These are phyloP conservation scores for Colletotrichum cuscutae DNA, from an alignment of 2,329 filamentous ascomycete species.

Conservation along the genomic window DNA sequence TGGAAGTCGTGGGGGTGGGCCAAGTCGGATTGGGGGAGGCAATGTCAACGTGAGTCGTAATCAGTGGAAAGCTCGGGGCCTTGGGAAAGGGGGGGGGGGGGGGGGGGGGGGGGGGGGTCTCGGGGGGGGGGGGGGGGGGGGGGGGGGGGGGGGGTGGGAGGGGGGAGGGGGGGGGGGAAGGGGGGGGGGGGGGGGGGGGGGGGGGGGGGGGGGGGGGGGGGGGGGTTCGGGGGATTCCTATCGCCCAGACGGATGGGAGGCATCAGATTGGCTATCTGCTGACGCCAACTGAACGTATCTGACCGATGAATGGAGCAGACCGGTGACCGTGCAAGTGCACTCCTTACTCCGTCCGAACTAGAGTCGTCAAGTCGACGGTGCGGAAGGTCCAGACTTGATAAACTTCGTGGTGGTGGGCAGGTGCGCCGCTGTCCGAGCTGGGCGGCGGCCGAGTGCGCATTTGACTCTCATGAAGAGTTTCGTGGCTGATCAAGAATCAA, in stretches of 20 bases:
- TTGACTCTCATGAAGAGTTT: background rate
- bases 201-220: too few species aligned
- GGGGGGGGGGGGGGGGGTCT: too few species aligned
- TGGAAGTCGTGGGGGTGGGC: background rate
- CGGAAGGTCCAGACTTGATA: background rate
- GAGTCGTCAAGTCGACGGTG: background rate
- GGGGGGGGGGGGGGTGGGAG: too few species aligned
- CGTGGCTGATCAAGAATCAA: background rate
- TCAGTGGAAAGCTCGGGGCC: background rate
- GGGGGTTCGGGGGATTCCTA: background rate
- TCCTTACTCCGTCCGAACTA: too few species aligned
- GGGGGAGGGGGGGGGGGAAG: too few species aligned
- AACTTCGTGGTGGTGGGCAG: background rate
- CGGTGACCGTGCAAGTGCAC: background rate
- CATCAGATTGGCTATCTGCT: background rate
- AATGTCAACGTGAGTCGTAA: background rate
- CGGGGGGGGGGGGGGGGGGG: background rate
- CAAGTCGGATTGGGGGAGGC: background rate
- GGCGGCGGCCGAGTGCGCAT: background rate
- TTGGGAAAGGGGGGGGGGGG: too few species aligned
- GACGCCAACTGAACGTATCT: background rate
- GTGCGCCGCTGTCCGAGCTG: background rate
- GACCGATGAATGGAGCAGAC: constrained; percentile 4
- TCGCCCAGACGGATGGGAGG: background rate
- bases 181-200: too few species aligned